phyloP scores from a whole-genome alignment of 352 stramenopile genomes.

The Globisporangium yorkense region DNA sequence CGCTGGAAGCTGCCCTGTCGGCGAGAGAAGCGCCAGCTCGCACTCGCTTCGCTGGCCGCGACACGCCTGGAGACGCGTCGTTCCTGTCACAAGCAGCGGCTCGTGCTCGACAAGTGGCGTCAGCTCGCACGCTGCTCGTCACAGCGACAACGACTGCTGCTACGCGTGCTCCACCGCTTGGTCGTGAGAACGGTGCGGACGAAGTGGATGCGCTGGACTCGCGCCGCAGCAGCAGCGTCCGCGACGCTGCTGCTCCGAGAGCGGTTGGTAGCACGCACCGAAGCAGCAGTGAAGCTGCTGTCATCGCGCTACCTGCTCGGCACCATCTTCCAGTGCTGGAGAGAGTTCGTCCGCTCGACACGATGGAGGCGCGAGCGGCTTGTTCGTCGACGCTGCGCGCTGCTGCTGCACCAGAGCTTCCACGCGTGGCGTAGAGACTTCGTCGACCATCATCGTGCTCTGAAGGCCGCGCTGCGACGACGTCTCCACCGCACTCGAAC shows the following conservation, averaged over 20 bases:
- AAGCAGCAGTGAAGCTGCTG: neutral
- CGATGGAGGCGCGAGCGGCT: neutral
- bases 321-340: neutral
- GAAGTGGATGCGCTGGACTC: conserved; percentile 1
- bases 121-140: neutral
- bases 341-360: neutral
- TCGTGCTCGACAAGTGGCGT: neutral
- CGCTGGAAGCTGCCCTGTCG: conserved; percentile 1
- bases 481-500: neutral
- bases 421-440: neutral
- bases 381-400: neutral
- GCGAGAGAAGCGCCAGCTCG: neutral
- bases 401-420: neutral
- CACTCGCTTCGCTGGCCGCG: neutral
- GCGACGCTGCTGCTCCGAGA: neutral
- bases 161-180: neutral
- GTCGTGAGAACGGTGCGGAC: neutral
- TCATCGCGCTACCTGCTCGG: neutral
- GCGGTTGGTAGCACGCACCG: neutral
- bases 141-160: neutral
- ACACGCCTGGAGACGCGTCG: neutral
- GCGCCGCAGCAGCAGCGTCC: neutral
- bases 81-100: neutral
- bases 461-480: neutral
- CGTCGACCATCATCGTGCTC: neutral